Evolutionary conservation across 352 stramenopile genomes (phyloP).

Genomic region (Phytophthora syringae): DNA sequence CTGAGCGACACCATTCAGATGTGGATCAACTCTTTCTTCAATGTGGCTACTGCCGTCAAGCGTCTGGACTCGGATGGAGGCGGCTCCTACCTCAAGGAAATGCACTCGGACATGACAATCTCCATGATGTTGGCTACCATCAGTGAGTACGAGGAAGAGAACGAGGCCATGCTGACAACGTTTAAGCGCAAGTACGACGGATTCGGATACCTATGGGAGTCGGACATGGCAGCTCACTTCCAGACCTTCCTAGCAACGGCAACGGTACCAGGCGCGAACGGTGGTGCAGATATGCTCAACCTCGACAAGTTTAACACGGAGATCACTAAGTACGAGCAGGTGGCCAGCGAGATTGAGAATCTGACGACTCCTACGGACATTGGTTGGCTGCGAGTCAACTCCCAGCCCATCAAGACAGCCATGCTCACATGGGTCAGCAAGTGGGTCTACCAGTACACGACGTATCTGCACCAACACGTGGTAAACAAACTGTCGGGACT

Average conservation of each 20-base stretch:
- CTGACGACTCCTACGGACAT: conserved; percentile 93
- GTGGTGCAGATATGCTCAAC: conserved; percentile 88
- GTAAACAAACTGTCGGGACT: conserved; percentile 88
- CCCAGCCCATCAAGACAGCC: conserved; percentile 96
- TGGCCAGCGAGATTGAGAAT: conserved; percentile 91
- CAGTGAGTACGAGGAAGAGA: conserved; percentile 92
- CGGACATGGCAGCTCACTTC: conserved; percentile 93
- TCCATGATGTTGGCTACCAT: conserved; percentile 95
- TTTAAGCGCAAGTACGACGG: conserved; percentile 96
- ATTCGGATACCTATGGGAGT: conserved; percentile 97
- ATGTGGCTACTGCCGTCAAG: conserved; percentile 96
- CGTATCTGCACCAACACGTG: conserved; percentile 93
- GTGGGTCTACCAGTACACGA: conserved; percentile 97
- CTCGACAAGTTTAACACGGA: conserved; percentile 95
- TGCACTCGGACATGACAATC: conserved; percentile 96
- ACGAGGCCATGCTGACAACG: conserved; percentile 92
- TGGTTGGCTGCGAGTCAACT: conserved; percentile 98
- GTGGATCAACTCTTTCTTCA: conserved; percentile 97
- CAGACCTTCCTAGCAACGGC: conserved; percentile 90
- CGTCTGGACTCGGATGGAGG: conserved; percentile 93
- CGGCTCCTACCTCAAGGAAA: conserved; percentile 97
- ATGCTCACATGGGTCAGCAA: conserved; percentile 96
- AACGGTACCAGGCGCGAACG: conserved; percentile 69
- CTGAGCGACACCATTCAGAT: conserved; percentile 95
- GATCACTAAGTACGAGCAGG: conserved; percentile 96